Conservation (phyloP, 768 basidiomycete species). For the Chalciporus pseudorubinellus region DNA sequence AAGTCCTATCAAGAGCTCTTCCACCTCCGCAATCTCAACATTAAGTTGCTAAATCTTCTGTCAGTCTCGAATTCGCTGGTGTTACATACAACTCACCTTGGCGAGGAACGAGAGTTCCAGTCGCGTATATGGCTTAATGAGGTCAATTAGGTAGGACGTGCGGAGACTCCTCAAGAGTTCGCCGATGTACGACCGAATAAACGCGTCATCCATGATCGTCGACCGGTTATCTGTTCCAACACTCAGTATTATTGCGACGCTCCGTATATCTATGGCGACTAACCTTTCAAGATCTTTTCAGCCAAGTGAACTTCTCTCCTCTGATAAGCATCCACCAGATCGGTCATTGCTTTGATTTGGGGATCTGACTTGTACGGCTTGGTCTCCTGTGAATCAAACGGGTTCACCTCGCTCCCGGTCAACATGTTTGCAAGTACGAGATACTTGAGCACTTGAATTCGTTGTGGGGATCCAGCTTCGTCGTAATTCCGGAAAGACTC, state of each 20-base stretch:
- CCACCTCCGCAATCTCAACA: constrained; percentile 87
- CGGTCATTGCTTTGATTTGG: constrained; percentile 98
- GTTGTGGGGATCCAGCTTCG: constrained; percentile 93
- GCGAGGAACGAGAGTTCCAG: constrained; percentile 92
- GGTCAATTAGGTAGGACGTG: constrained; percentile 95
- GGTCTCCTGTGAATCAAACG: constrained; percentile 98
- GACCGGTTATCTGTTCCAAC: constrained; percentile 72
- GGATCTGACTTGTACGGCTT: constrained; percentile 97
- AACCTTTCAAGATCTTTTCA: constrained; percentile 90
- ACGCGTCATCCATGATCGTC: constrained; percentile 94
- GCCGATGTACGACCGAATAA: constrained; percentile 94
- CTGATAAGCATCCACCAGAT: constrained; percentile 95
- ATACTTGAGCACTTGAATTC: constrained; percentile 98
- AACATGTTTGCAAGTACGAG: constrained; percentile 97
- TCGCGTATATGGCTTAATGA: constrained; percentile 96
- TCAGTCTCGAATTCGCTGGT: background rate
- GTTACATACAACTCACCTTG: constrained; percentile 51
- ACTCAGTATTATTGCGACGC: background rate
- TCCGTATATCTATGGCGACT: constrained; percentile 14
- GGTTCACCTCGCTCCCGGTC: constrained; percentile 97
- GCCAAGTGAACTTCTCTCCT: constrained; percentile 95
- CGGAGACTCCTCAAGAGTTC: constrained; percentile 91
- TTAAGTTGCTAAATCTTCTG: constrained; percentile 76
- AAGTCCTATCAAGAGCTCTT: constrained; percentile 88
- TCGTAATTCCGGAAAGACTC: constrained; percentile 99